These are phyloP conservation scores for Infundibulicybe gibba DNA, from an alignment of 768 basidiomycete species.

Conservation along the genomic window DNA sequence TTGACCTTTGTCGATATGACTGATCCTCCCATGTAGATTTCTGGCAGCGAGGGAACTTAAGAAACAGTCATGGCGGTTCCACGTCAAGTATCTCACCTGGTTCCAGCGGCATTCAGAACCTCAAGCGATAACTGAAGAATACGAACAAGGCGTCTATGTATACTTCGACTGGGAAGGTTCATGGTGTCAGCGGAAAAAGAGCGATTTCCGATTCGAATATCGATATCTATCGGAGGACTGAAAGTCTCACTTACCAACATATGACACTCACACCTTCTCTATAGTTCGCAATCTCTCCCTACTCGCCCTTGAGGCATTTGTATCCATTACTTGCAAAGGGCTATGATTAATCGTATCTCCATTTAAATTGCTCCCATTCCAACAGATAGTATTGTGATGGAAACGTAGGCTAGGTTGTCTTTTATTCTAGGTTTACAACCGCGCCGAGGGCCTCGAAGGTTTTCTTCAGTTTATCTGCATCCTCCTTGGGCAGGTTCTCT, in stretches of 20 bases:
- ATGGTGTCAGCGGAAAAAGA: conserved; percentile 98
- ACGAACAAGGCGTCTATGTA: conserved; percentile 98
- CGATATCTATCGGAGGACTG: conserved; percentile 92
- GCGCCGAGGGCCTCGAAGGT: conserved; percentile 89
- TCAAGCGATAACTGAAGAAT: conserved; percentile 98
- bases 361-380: conserved; percentile 7
- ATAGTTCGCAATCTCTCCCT: conserved; percentile 6
- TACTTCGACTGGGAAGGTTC: conserved; percentile 99
- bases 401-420: conserved; percentile 6
- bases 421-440: conserved; percentile 79
- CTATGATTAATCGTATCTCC: conserved; percentile 17
- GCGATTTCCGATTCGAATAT: conserved; percentile 96
- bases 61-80: conserved; percentile 98
- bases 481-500: conserved; percentile 94
- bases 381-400: conserved; percentile 13
- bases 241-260: conserved; percentile 12
- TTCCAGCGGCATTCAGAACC: conserved; percentile 99
- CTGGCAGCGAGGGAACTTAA: conserved; percentile 97
- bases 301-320: conserved; percentile 6
- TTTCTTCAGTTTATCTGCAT: conserved; percentile 93
- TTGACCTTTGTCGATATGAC: conserved; percentile 5
- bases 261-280: conserved; percentile 2
- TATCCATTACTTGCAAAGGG: conserved; percentile 12
- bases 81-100: conserved; percentile 99
- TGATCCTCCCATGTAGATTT: conserved; percentile 47